Base-by-base conservation (phyloP, 2,329 filamentous ascomycete species). In the Microdochium paspali region DNA sequence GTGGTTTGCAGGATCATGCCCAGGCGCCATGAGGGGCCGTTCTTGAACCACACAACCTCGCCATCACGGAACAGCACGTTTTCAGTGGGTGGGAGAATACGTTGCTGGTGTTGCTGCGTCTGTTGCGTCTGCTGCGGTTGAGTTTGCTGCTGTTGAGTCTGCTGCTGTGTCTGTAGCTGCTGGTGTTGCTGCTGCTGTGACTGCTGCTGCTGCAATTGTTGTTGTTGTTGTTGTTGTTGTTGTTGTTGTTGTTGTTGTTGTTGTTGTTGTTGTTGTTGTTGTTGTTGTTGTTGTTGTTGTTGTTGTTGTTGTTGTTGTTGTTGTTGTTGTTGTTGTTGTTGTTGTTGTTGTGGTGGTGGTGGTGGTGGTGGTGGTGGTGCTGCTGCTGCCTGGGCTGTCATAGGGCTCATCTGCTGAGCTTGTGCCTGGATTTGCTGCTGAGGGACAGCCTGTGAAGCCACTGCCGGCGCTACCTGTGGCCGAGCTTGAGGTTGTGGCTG, bases 11-110 rank as follows among this genome's bases (percentile, higher is more conserved):
- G 26, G 21, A 76, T 66, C 45, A 76, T 58, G 4, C 73, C 73
- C 0, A 77, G 61, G 28, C 73, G 69, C 70, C 73, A 76, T 1
- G 69, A 68, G 21, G 61, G 65, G 6, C 64, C 64, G 23, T 71
- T 71, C 51, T 70, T 66, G 49, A 66, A 76, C 73, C 73, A 77
- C 5, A 76, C 70, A 15, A 75, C 60, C 51, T 77, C 73, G 32
- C 73, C 73, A 1, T 64, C 59, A 46, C 72, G 67, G 52, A 74
- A 77, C 9, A 76, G 57, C 3, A 63, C 52, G 15, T 62, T 40
- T 23, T 56, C 51, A 53, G 49, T 60, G 53, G 49, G 44, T 23
- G 50, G 53, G 23, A 45, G 50, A 12, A 40, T 40, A 7, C 35
- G 12, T 24, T 28, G 45, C 35, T 10, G 49, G 20, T 40, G 50